Percentiles rank a stretch among this genome's conserved stretches.
These are phyloP conservation scores for Zanthoxylum bungeanum DNA, from an alignment of 345 rosid genomes.

Conservation along the genomic window DNA sequence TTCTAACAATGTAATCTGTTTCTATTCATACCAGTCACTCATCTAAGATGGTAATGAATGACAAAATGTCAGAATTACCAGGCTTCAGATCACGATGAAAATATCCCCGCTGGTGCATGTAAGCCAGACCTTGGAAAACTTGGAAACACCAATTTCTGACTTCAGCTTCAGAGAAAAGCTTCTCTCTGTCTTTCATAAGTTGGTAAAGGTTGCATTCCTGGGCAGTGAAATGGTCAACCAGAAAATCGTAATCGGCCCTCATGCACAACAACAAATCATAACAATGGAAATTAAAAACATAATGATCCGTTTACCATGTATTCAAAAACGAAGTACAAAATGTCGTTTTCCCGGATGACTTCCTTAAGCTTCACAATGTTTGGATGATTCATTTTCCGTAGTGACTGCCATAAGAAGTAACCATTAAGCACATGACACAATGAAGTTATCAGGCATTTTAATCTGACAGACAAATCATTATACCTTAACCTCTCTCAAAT, in stretches of 20 bases:
- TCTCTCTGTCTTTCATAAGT: slow-evolving; percentile 80
- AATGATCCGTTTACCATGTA: slow-evolving; percentile 60
- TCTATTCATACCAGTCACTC: not conserved
- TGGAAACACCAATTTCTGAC: slow-evolving; percentile 94
- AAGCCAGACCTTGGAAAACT: slow-evolving; percentile 93
- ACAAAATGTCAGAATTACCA: slow-evolving; percentile 42
- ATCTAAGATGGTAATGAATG: not conserved
- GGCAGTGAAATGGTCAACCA: not conserved
- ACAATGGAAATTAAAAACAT: not conserved
- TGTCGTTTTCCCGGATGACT: slow-evolving; percentile 86
- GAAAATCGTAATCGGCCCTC: not conserved
- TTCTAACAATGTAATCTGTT: not conserved
- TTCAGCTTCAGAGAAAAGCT: slow-evolving; percentile 71
- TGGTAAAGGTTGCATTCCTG: slow-evolving; percentile 94
- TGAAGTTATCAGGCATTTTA: not conserved
- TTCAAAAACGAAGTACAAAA: slow-evolving; percentile 85
- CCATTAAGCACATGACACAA: not conserved
- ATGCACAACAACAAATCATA: not conserved
- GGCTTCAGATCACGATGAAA: slow-evolving; percentile 99
- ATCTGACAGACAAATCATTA: not conserved
- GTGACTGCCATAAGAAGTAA: slow-evolving; percentile 45
- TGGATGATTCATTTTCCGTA: slow-evolving; percentile 86
- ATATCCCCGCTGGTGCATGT: slow-evolving; percentile 91
- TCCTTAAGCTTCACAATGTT: slow-evolving; percentile 97
- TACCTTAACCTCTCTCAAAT: slow-evolving; percentile 97